A percentile compares a stretch with the other conserved stretches of the same genome.
Conservation (phyloP, 2,329 filamentous ascomycete species). For the Phoma sp. region DNA sequence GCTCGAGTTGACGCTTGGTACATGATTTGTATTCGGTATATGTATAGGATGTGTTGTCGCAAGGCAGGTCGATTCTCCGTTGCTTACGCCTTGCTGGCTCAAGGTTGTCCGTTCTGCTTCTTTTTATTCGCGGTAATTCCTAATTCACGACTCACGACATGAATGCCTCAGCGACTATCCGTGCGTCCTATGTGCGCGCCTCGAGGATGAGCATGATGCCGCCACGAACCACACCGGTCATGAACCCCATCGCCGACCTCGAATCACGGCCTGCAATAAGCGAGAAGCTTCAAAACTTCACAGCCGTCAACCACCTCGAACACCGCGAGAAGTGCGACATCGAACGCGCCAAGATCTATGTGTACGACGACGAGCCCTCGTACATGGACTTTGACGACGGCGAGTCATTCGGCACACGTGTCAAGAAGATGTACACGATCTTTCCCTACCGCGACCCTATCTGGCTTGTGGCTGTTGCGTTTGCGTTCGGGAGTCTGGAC, state of each 20-base stretch:
- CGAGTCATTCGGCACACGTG: conserved; percentile 2
- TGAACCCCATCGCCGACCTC: conserved; percentile 12
- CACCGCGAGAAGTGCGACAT: conserved; percentile 30
- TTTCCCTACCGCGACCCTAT: conserved; percentile 39
- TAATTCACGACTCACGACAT: conserved; percentile 21
- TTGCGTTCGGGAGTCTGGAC: conserved; percentile 31
- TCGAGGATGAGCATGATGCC: conserved; percentile 27
- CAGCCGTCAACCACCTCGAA: conserved; percentile 27
- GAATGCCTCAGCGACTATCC: conserved; percentile 40
- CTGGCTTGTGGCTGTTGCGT: conserved; percentile 37
- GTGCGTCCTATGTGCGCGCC: conserved; percentile 35
- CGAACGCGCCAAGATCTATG: conserved; percentile 21
- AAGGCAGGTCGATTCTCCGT: conserved; percentile 5
- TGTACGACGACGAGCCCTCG: conserved; percentile 17
- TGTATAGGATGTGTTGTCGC: conserved; percentile 2
- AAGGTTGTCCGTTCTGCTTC: conserved; percentile 7
- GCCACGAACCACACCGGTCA: not conserved
- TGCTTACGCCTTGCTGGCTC: conserved; percentile 16
- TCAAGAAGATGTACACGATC: conserved; percentile 29
- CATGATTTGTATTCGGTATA: not conserved
- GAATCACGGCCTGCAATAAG: conserved; percentile 24
- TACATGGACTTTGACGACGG: conserved; percentile 21
- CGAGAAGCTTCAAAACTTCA: conserved; percentile 28
- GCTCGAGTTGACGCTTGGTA: conserved; percentile 1
- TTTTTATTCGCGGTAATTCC: not conserved